Percentiles rank a stretch among this genome's conserved stretches.
These are phyloP conservation scores for Fusarium musae DNA, from an alignment of 2,329 filamentous ascomycete genomes.

Conservation along the genomic window DNA sequence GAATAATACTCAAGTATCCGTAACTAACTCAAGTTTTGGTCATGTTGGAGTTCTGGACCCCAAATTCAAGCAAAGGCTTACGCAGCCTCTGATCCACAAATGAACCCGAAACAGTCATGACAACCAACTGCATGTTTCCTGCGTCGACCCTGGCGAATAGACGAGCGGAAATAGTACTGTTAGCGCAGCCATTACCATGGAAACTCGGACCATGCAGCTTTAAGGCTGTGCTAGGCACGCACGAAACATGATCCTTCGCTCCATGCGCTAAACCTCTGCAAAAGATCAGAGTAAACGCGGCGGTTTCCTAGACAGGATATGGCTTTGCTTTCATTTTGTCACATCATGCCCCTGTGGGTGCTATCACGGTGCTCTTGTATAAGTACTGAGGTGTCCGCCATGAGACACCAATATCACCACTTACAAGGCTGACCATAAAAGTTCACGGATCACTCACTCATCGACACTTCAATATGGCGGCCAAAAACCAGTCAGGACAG, in stretches of 20 bases:
- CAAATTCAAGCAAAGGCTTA: conserved; percentile 26
- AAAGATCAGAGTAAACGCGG: conserved; percentile 6
- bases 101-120: conserved; percentile 15
- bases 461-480: conserved; percentile 20
- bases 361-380: conserved; percentile 3
- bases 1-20: neutral
- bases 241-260: conserved; percentile 12
- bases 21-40: neutral
- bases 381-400: conserved; percentile 11
- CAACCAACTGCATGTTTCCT: neutral
- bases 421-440: neutral
- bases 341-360: neutral
- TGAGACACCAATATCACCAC: neutral
- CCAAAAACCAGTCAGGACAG: conserved; percentile 22
- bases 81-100: conserved; percentile 31
- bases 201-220: conserved; percentile 14
- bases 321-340: neutral
- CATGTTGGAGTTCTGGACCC: neutral
- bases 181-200: conserved; percentile 11
- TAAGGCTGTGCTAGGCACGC: conserved; percentile 29
- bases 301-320: conserved; percentile 21
- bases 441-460: neutral
- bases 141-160: conserved; percentile 11
- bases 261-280: neutral
- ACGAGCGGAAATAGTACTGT: neutral